Base-by-base conservation (phyloP, 768 basidiomycete genomes). In the Rhodosporidiobolus odoratus region DNA sequence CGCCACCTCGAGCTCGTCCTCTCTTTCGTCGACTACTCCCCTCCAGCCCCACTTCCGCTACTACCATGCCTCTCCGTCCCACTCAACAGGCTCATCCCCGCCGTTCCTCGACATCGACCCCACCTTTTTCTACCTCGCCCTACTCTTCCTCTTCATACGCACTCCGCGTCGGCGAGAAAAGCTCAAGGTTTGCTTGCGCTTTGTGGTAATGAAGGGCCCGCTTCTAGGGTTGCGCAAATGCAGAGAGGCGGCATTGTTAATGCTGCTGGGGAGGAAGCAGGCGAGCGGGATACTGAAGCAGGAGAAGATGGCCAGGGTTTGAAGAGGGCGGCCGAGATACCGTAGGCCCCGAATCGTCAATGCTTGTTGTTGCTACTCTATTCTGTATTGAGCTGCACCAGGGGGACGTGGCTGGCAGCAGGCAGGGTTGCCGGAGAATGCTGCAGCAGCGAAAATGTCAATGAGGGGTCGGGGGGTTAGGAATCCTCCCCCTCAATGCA, bases 81-180 rank as follows among this genome's bases (percentile, higher is more conserved):
- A 21, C 1, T 17, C 43, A 3, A 19, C 23, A 12, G 5, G 25
- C 21, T 27, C 17, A 4, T 12, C 62, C 6, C 13, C 62, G 9
- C 43, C 25, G 2, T 34, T 52, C 34, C 38, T 50, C 53, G 53
- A 62, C 23, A 13, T 67, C 59, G 62, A 68, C 40, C 66, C 66
- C 2, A 25, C 59, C 23, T 25, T 58, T 32, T 1, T 72, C 21
- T 68, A 68, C 66, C 56, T 68, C 54, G 6, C 25, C 30, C 45
- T 72, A 43, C 47, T 68, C 10, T 68, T 72, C 63, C 45, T 72
- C 54, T 3, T 72, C 54, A 12, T 65, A 17, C 66, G 66, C 15
- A 72, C 71, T 12, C 66, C 71, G 25, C n/a, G 45, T 6, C 66
- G 62, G 15, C 40, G 62, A 13, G 62, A 64, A n/a, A 72, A 72